Base-by-base conservation (phyloP, 2,329 filamentous ascomycete genomes). In the Xylariaceae sp. region DNA sequence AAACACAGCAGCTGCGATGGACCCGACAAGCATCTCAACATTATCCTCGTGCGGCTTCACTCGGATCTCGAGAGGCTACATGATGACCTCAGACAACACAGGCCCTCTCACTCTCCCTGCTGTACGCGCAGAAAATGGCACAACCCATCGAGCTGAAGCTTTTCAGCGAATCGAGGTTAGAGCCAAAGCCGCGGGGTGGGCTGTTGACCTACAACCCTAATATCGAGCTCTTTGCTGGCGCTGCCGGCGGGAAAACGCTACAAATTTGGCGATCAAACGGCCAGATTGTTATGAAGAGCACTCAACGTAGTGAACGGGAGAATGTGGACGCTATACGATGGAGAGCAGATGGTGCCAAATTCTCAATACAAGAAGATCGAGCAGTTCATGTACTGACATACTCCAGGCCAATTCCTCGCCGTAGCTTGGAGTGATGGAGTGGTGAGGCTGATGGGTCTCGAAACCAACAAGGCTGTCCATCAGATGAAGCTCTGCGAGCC, bases 361-460 rank as follows among this genome's bases (percentile, higher is more conserved):
- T 32, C 7, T n/a, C 13, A 17, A n/a, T 17, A n/a, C 13, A 32
- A 9, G 30, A 4, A 6, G 6, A 4, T 6, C 15, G 13, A 32
- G 12, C 12, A n/a, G 13, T 17, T 32, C 13, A 6, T n/a, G 30
- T 32, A n/a, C 45, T 26, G 11, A 26, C 22, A 17, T n/a, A 9
- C 29, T 9, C 4, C 43, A 85, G 83, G 85, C 8, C 84, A 87
- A 48, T 81, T 88, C 32, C 74, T 96, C 41, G 89, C 89, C 12
- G 79, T 93, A 12, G 88, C 82, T 34, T 95, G 88, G 81, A 88
- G 79, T 52, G 88, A 95, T 67, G 86, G 87, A 19, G 78, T 78
- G 6, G 79, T 93, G 16, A 81, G 88, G 43, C 67, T 95, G 28
- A 77, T 91, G 61, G 86, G 85, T 45, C 68, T 89, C 17, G 89